Conservation (phyloP, 164 flowering plant species). For the Platanus orientalis region DNA sequence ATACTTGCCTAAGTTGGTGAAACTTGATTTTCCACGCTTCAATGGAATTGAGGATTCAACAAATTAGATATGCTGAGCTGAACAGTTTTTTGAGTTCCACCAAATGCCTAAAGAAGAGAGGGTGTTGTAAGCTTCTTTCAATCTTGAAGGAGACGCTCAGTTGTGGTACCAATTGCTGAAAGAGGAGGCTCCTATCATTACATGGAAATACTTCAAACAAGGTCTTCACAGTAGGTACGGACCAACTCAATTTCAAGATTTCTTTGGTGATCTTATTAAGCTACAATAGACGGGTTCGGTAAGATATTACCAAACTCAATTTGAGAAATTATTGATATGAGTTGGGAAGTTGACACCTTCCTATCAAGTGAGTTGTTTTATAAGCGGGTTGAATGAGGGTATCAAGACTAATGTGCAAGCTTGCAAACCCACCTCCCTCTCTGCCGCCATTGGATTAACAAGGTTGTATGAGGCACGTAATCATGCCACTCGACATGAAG, state of each 20-base stretch:
- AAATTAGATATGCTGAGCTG: too few relatives aligned
- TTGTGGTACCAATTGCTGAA: too few relatives aligned
- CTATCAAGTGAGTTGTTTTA: neutral
- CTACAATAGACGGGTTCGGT: neutral
- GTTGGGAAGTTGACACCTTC: neutral
- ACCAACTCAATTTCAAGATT: neutral
- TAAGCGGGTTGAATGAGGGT: neutral
- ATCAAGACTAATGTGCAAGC: constrained; percentile 3
- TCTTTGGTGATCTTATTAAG: neutral
- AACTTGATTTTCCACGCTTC: too few relatives aligned
- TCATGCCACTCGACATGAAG: neutral
- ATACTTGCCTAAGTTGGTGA: too few relatives aligned
- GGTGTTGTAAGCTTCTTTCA: too few relatives aligned
- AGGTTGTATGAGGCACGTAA: constrained; percentile 1
- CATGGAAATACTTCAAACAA: too few relatives aligned
- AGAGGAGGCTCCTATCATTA: too few relatives aligned
- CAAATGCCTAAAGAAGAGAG: too few relatives aligned
- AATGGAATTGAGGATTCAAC: too few relatives aligned
- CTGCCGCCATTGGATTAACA: constrained; percentile 1
- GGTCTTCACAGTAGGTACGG: neutral
- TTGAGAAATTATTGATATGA: constrained; percentile 12
- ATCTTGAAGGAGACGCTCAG: too few relatives aligned
- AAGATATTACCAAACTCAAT: constrained; percentile 10
- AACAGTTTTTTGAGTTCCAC: too few relatives aligned
- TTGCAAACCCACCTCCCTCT: constrained; percentile 1